phyloP scores from a whole-genome alignment of 2,329 filamentous ascomycete species.

The Botryosphaeria dothidea region DNA sequence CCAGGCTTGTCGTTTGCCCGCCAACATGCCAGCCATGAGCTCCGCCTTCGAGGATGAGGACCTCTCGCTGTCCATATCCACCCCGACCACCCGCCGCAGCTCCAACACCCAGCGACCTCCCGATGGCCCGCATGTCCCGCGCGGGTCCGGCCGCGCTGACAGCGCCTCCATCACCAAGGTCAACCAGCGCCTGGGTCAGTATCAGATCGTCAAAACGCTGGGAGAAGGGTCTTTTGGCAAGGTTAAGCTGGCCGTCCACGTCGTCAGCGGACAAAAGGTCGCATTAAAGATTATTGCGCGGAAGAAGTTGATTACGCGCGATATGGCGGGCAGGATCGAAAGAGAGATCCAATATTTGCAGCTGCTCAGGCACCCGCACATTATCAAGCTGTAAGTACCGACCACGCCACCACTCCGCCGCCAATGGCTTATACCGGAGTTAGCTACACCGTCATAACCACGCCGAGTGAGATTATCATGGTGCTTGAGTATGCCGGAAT shows the following conservation, averaged over 20 bases:
- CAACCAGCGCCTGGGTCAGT: constrained; percentile 86
- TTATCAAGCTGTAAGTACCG: constrained; percentile 84
- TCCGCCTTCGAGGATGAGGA: constrained; percentile 68
- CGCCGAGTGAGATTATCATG: constrained; percentile 94
- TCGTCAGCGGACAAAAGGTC: constrained; percentile 90
- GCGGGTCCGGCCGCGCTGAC: constrained; percentile 5
- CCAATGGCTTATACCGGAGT: not conserved
- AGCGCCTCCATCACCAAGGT: constrained; percentile 49
- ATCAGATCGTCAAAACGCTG: constrained; percentile 85
- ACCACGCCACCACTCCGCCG: not conserved
- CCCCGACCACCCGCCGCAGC: constrained; percentile 23
- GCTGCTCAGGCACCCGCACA: constrained; percentile 91
- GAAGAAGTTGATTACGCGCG: constrained; percentile 92
- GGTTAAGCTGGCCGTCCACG: constrained; percentile 93
- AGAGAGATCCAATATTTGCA: constrained; percentile 98
- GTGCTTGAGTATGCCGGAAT: constrained; percentile 96
- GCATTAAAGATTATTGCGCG: constrained; percentile 97
- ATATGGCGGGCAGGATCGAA: constrained; percentile 97
- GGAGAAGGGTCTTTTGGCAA: constrained; percentile 98
- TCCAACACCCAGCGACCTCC: constrained; percentile 20
- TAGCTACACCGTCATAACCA: constrained; percentile 96
- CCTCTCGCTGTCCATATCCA: constrained; percentile 24
- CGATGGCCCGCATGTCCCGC: constrained; percentile 22
- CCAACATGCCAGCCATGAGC: constrained; percentile 32
- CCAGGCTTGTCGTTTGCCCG: not conserved